phyloP scores from a whole-genome alignment of 805 yeast genomes.

The Zygotorulaspora chibaensis region DNA sequence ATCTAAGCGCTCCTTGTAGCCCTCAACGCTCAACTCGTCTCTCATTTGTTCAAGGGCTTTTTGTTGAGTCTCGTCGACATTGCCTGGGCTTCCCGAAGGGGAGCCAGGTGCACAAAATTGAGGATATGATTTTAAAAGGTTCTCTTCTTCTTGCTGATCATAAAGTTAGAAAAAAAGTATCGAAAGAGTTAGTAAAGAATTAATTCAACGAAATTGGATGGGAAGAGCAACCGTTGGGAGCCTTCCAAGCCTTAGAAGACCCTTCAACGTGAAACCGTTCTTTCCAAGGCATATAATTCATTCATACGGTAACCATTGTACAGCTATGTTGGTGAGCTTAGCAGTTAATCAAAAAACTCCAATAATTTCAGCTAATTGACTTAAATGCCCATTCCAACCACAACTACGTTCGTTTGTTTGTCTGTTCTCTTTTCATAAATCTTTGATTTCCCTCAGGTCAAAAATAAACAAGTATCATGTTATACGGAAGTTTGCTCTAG shows the following conservation, averaged over 20 bases:
- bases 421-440: background rate
- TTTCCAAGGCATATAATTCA: background rate
- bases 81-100: slow-evolving; percentile 78
- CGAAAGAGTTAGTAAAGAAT: slow-evolving; percentile 5
- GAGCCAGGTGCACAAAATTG: slow-evolving; percentile 59
- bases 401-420: background rate
- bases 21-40: slow-evolving; percentile 52
- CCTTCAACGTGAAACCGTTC: too few species aligned
- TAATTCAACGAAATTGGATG: slow-evolving; percentile 5
- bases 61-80: slow-evolving; percentile 65
- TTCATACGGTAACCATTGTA: slow-evolving; percentile 21
- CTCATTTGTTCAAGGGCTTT: slow-evolving; percentile 55
- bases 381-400: background rate
- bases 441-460: slow-evolving; percentile 5
- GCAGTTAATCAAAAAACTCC: background rate
- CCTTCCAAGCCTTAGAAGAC: background rate
- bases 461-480: background rate
- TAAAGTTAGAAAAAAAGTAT: slow-evolving; percentile 5
- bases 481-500: background rate
- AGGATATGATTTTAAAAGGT: slow-evolving; percentile 55
- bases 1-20: slow-evolving; percentile 75
- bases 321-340: background rate
- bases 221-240: background rate
- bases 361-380: background rate
- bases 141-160: slow-evolving; percentile 23